Conservation (phyloP, 2,329 filamentous ascomycete genomes). For the Neobulgaria alba region DNA sequence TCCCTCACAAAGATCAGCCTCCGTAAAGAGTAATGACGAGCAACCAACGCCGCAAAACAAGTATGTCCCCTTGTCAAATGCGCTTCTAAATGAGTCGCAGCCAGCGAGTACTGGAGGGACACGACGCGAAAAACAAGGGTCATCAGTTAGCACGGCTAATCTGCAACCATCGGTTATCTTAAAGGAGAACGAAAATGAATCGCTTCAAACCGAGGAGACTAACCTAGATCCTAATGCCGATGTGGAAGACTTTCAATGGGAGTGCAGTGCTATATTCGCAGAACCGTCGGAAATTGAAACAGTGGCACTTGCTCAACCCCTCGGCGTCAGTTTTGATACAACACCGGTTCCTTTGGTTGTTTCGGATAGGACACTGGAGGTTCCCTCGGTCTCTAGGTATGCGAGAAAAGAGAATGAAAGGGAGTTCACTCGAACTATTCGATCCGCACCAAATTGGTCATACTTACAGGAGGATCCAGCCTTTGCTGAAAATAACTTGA, state of each 20-base stretch:
- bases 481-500: conserved; percentile 28
- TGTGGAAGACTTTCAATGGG: conserved; percentile 30
- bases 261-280: conserved; percentile 31
- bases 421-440: conserved; percentile 36
- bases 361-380: conserved; percentile 14
- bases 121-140: too few species aligned
- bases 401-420: conserved; percentile 35
- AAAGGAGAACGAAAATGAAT: not conserved
- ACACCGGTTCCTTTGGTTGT: conserved; percentile 35
- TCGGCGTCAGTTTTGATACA: conserved; percentile 36
- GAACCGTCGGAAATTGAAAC: conserved; percentile 31
- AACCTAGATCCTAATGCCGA: conserved; percentile 13
- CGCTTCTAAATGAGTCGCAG: too few species aligned
- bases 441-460: conserved; percentile 34
- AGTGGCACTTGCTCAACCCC: conserved; percentile 40
- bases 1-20: too few species aligned
- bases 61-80: too few species aligned
- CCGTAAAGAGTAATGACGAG: too few species aligned
- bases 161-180: too few species aligned
- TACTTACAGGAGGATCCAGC: conserved; percentile 36
- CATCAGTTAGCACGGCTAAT: conserved; percentile 1
- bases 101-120: too few species aligned
- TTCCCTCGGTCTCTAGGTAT: conserved; percentile 37
- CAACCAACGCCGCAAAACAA: too few species aligned
- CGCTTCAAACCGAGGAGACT: conserved; percentile 5